Percentiles rank a stretch among this genome's conserved stretches.
Conservation (phyloP, 2,329 filamentous ascomycete species). For the Thielaviopsis populi region DNA sequence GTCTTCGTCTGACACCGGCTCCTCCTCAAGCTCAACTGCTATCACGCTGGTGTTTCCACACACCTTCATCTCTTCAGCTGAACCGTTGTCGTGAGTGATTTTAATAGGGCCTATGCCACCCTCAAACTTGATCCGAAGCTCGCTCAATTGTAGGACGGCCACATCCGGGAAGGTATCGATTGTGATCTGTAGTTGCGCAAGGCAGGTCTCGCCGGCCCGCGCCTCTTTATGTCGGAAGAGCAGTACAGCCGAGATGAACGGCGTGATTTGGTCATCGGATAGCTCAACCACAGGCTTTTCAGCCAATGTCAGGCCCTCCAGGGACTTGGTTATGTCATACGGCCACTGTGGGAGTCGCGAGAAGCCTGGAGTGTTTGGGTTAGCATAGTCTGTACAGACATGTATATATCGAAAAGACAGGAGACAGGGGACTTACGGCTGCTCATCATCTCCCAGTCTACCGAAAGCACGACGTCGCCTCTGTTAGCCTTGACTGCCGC, state of each 20-base stretch:
- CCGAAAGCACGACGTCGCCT: conserved; percentile 41
- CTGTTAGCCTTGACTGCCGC: conserved; percentile 39
- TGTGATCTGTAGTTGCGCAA: conserved; percentile 41
- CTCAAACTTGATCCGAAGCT: conserved; percentile 39
- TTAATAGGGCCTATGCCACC: conserved; percentile 42
- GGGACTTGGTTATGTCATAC: conserved; percentile 43
- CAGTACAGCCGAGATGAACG: conserved; percentile 41
- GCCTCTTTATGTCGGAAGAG: conserved; percentile 43
- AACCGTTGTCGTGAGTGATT: conserved; percentile 30
- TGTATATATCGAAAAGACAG: neutral
- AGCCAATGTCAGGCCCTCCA: conserved; percentile 34
- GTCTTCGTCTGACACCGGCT: conserved; percentile 21
- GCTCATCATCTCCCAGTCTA: conserved; percentile 51
- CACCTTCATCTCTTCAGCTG: conserved; percentile 14
- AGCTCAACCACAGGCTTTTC: conserved; percentile 36
- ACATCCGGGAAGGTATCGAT: conserved; percentile 41
- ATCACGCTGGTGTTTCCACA: conserved; percentile 20
- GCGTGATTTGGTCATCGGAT: conserved; percentile 35
- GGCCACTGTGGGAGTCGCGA: conserved; percentile 40
- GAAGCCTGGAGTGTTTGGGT: conserved; percentile 31
- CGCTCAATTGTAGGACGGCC: conserved; percentile 35
- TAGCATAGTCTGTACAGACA: neutral
- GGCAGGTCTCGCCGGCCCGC: conserved; percentile 44
- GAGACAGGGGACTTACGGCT: conserved; percentile 31
- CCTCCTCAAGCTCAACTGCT: conserved; percentile 23